A percentile compares a stretch with the other conserved stretches of the same genome.
These are phyloP conservation scores for Spinacia oleracea DNA, from an alignment of 179 eudicot species.

Conservation along the genomic window DNA sequence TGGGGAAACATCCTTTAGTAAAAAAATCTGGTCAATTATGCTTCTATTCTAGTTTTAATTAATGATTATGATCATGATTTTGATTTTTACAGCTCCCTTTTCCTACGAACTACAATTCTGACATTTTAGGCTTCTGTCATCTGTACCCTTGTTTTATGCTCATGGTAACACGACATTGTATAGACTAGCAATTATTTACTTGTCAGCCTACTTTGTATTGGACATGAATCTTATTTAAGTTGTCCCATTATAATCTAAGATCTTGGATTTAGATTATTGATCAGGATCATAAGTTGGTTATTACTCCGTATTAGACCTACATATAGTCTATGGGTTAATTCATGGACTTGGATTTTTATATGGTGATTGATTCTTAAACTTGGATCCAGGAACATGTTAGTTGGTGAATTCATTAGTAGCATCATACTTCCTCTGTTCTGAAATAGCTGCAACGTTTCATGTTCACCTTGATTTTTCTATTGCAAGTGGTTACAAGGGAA, in stretches of 20 bases:
- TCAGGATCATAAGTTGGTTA: background rate
- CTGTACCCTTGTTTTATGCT: background rate
- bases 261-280: conserved; percentile 9
- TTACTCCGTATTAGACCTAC: background rate
- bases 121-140: background rate
- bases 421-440: no score
- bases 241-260: background rate
- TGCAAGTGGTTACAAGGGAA: no score
- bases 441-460: no score
- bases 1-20: background rate
- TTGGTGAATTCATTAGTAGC: background rate
- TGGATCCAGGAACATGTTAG: background rate
- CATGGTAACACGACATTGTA: background rate
- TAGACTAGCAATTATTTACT: background rate
- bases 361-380: background rate
- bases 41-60: background rate
- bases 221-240: background rate
- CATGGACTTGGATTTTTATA: no score
- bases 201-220: background rate
- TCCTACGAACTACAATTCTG: background rate
- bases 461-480: no score
- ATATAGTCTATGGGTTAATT: background rate
- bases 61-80: background rate
- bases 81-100: background rate
- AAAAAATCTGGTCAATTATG: background rate